Evolutionary conservation across 495 filamentous ascomycete species (phyloP), one percentile per base, ranked within the genome.

Genomic region (Tetracladium marchalianum): DNA sequence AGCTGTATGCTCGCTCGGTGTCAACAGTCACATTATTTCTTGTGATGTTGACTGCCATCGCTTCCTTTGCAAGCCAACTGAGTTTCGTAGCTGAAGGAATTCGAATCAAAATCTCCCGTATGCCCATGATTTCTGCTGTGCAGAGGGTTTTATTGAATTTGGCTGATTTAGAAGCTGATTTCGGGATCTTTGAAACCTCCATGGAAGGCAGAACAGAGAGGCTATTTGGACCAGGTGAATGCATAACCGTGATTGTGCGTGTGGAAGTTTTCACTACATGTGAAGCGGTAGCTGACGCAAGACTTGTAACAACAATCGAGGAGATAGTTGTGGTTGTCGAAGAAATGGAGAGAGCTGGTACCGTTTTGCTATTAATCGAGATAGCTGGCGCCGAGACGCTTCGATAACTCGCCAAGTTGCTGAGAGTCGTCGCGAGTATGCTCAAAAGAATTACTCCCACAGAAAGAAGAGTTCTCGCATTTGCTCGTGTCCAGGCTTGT

Each of bases 91-190:
- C 41, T 66, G 74, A 51, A 78, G 71, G 36, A 41, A 60, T 60
- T 5, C 57, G 53, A 24, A 60, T 56, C 36, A 80, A 55, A 42
- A 84, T 69, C 51, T 84, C 72, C 46, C 68, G 70, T 53, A 81
- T 75, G 4, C 77, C 78, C 46, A 82, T 62, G 15, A 75, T 66
- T 42, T 80, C 72, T 9, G 57, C 57, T 36, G 47, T 35, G 22
- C 57, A 60, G 22, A 56, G 31, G 35, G 54, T 46, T 43, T 52
- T 54, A 18, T 60, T 54, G 41, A 77, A 60, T 51, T 78, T 73
- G 52, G 75, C 45, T 16, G 76, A 4, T 53, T 48, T 39, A 69
- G 64, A 5, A 57, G 57, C 24, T 55, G 47, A 31, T 65, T 65
- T 31, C 43, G 56, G 33, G 27, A 54, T 35, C 18, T 58, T 53